Evolutionary conservation across 495 filamentous ascomycete genomes (phyloP).

Genomic region (Penicillium arizonense): DNA sequence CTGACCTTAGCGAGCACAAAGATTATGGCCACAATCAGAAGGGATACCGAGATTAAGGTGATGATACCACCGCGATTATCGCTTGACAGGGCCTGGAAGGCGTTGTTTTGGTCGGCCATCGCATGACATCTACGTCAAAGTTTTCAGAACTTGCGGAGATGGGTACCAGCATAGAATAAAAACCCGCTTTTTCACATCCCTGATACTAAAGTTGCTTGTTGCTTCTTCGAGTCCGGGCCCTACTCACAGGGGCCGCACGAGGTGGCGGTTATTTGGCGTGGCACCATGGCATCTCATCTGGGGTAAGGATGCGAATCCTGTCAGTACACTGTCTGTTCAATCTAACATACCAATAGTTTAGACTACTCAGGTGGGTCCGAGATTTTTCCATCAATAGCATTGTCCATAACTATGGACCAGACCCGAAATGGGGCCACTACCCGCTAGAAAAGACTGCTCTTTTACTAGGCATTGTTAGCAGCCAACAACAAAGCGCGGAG

Average conservation of each 20-base stretch:
- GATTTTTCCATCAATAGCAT: no score
- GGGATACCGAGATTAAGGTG: constrained; percentile 21
- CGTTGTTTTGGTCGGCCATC: constrained; percentile 16
- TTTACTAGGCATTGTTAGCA: no score
- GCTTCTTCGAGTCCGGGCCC: constrained; percentile 1
- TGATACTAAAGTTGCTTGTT: constrained; percentile 1
- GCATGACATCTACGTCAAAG: not conserved
- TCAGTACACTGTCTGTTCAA: no score
- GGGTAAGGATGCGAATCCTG: constrained; percentile 3
- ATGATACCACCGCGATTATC: constrained; percentile 22
- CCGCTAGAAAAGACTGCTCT: no score
- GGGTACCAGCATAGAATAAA: constrained; percentile 1
- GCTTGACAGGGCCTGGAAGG: constrained; percentile 18
- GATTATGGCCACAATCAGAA: constrained; percentile 24
- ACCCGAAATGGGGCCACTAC: no score
- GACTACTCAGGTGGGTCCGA: no score
- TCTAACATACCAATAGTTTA: no score
- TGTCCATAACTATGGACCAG: no score
- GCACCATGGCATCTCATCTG: not conserved
- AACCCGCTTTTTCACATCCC: not conserved
- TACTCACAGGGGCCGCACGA: not conserved
- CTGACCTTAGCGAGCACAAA: constrained; percentile 23
- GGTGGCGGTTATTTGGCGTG: not conserved
- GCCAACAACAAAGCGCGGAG: no score
- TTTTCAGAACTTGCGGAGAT: not conserved